Percentiles rank a stretch among this genome's conserved stretches.
Conservation (phyloP, 1,284 basidiomycete species). For the Ustilago curta region DNA sequence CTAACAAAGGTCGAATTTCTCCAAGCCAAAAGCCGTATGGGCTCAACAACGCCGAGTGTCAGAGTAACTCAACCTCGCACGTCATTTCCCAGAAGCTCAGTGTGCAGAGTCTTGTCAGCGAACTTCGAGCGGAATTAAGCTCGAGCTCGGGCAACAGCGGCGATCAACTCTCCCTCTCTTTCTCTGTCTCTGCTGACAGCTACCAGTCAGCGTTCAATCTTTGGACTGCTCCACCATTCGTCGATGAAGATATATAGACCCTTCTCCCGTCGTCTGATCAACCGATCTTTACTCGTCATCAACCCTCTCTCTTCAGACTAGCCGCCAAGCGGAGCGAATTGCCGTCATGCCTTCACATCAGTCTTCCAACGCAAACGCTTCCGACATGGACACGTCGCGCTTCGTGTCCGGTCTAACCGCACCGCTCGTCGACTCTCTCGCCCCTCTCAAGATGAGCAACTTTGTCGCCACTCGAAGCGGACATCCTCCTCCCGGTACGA, state of each 20-base stretch:
- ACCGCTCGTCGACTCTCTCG: slow-evolving; percentile 33
- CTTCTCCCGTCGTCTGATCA: background rate
- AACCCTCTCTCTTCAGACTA: background rate
- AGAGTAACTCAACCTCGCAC: background rate
- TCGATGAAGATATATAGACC: slow-evolving; percentile 17
- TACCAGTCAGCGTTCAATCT: background rate
- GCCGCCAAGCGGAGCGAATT: background rate
- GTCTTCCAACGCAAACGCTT: slow-evolving; percentile 6
- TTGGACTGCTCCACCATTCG: background rate
- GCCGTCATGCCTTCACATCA: slow-evolving; percentile 21
- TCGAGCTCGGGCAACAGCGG: background rate
- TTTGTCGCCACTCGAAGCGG: slow-evolving; percentile 37
- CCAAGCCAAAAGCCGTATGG: background rate
- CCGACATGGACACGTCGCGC: slow-evolving; percentile 38
- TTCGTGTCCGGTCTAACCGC: slow-evolving; percentile 46
- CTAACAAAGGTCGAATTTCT: background rate
- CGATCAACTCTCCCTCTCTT: too few relatives aligned
- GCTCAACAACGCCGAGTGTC: too few relatives aligned
- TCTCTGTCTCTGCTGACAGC: background rate
- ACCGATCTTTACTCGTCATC: background rate
- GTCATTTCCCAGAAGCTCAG: background rate
- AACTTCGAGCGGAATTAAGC: too few relatives aligned
- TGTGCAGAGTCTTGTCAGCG: too few relatives aligned
- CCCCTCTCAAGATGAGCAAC: slow-evolving; percentile 41
- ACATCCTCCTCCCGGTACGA: slow-evolving; percentile 56